Conservation (phyloP, 208 protist genomes). For the Crithidia mellificae region DNA sequence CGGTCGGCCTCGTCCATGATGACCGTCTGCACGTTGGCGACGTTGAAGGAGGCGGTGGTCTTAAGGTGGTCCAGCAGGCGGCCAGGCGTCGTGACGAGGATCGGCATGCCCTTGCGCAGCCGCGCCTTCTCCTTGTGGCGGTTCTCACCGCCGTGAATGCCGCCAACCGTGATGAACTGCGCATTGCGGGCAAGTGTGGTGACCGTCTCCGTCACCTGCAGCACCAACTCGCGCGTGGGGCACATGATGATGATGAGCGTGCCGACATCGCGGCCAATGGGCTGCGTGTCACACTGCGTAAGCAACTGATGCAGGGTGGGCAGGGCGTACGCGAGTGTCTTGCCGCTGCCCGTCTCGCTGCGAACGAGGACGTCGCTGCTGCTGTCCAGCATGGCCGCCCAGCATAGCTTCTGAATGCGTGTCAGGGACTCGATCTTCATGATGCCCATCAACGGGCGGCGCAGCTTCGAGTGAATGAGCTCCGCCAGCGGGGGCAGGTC, state of each 20-base stretch:
- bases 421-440: slow-evolving; percentile 79
- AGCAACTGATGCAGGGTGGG: slow-evolving; percentile 93
- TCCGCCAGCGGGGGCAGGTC: slow-evolving; percentile 48
- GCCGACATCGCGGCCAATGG: slow-evolving; percentile 71
- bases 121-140: slow-evolving; percentile 88
- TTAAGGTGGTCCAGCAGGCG: slow-evolving; percentile 90
- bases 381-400: slow-evolving; percentile 72
- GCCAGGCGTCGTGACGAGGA: slow-evolving; percentile 86
- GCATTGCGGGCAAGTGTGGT: slow-evolving; percentile 71
- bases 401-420: slow-evolving; percentile 94
- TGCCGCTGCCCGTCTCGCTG: slow-evolving; percentile 92
- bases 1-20: slow-evolving; percentile 98
- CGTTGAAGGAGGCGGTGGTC: slow-evolving; percentile 66
- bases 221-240: slow-evolving; percentile 86
- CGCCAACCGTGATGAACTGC: slow-evolving; percentile 85
- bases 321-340: slow-evolving; percentile 92
- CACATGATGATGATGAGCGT: slow-evolving; percentile 85
- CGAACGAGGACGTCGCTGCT: slow-evolving; percentile 86
- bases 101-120: slow-evolving; percentile 79
- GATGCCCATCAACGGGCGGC: slow-evolving; percentile 59
- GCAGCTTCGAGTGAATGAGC: slow-evolving; percentile 72
- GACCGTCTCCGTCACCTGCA: slow-evolving; percentile 81
- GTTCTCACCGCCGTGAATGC: slow-evolving; percentile 79
- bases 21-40: slow-evolving; percentile 82
- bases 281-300: slow-evolving; percentile 69